Evolutionary conservation across 2,329 filamentous ascomycete genomes (phyloP).

Genomic region (Cladosporium sphaerospermum): DNA sequence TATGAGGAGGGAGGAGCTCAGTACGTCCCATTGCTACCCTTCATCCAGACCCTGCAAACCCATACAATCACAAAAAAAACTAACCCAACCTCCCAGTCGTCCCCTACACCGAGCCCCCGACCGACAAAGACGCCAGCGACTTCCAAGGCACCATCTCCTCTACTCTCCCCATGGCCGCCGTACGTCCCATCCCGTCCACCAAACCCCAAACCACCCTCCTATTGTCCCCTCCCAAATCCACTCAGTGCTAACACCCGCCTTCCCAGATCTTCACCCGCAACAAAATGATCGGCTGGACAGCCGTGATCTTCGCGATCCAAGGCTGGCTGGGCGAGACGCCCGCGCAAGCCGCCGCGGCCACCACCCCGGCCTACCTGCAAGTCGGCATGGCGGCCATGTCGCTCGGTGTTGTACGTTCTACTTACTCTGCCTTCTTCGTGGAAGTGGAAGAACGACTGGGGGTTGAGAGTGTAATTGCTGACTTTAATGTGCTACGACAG

Average conservation of each 20-base stretch:
- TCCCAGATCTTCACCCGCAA: slow-evolving; percentile 16
- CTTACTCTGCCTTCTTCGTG: slow-evolving; percentile 26
- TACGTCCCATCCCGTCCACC: too few species aligned
- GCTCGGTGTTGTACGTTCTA: slow-evolving; percentile 38
- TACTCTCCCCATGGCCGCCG: slow-evolving; percentile 88
- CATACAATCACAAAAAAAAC: not conserved
- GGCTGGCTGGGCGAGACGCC: slow-evolving; percentile 71
- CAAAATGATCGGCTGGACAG: slow-evolving; percentile 63
- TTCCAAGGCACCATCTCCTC: slow-evolving; percentile 64
- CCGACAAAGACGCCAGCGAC: slow-evolving; percentile 59
- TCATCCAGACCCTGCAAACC: not conserved
- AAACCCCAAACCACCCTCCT: too few species aligned
- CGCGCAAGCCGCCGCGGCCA: slow-evolving; percentile 56
- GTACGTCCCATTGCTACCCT: slow-evolving; percentile 42
- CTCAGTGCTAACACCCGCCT: not conserved
- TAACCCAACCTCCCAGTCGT: slow-evolving; percentile 57
- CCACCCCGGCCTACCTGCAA: slow-evolving; percentile 67
- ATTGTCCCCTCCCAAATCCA: too few species aligned
- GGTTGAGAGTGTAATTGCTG: not conserved
- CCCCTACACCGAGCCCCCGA: slow-evolving; percentile 72
- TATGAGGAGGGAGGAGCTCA: slow-evolving; percentile 67
- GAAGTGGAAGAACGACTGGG: too few species aligned
- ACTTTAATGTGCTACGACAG: slow-evolving; percentile 27
- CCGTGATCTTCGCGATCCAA: slow-evolving; percentile 68
- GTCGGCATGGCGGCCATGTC: slow-evolving; percentile 65